These are phyloP conservation scores for Maudiozyma humilis DNA, from an alignment of 1,139 yeast genomes.

Conservation along the genomic window DNA sequence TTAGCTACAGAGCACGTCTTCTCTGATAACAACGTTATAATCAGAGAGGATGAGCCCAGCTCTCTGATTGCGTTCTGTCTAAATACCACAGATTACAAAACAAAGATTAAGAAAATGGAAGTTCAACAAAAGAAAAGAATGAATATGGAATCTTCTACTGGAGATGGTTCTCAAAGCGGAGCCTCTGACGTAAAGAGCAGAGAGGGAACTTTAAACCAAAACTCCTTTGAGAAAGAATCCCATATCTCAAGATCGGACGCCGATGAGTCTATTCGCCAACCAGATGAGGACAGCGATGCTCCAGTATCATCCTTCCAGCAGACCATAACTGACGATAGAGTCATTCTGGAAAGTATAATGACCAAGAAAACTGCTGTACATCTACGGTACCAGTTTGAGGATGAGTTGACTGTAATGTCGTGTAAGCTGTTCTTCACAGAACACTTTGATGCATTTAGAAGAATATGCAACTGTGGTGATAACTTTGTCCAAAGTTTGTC, in stretches of 20 bases:
- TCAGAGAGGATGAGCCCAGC: slow-evolving; percentile 94
- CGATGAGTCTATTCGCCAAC: neutral
- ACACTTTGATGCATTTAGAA: slow-evolving; percentile 89
- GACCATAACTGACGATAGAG: slow-evolving; percentile 4
- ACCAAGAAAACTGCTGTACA: slow-evolving; percentile 80
- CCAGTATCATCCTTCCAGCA: neutral
- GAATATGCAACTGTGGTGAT: slow-evolving; percentile 70
- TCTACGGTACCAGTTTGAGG: slow-evolving; percentile 82
- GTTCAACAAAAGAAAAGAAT: neutral
- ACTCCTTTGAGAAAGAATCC: neutral
- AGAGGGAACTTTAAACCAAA: neutral
- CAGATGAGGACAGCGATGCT: neutral
- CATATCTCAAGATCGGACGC: neutral
- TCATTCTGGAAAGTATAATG: slow-evolving; percentile 39
- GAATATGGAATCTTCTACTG: neutral
- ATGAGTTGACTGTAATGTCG: slow-evolving; percentile 72
- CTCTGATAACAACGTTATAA: slow-evolving; percentile 88
- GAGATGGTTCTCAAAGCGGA: neutral
- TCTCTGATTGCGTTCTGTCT: slow-evolving; percentile 89
- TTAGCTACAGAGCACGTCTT: slow-evolving; percentile 79
- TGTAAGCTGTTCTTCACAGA: slow-evolving; percentile 94
- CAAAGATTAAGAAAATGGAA: slow-evolving; percentile 26
- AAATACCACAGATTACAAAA: slow-evolving; percentile 72
- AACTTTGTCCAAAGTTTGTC: slow-evolving; percentile 82
- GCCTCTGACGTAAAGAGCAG: neutral